phyloP scores from a whole-genome alignment of 768 basidiomycete genomes.

The Suillus subalutaceus region DNA sequence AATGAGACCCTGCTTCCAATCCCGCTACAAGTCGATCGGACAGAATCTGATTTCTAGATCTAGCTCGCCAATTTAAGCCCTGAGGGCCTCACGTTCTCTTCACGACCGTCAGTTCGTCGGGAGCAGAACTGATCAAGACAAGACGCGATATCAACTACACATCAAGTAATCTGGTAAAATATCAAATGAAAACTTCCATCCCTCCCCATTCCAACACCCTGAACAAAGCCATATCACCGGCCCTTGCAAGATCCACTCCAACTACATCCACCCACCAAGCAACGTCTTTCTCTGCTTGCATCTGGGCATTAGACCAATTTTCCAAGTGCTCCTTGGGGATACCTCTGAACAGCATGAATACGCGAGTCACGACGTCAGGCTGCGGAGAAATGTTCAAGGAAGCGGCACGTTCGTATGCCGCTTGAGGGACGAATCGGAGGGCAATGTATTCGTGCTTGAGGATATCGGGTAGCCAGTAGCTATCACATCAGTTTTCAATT shows the following conservation, averaged over 20 bases:
- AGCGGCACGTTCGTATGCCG: background rate
- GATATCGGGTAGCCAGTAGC: background rate
- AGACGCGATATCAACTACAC: background rate
- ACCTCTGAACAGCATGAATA: background rate
- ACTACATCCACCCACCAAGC: background rate
- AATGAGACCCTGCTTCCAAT: background rate
- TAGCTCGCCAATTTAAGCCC: too few species aligned
- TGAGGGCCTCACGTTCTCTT: too few species aligned
- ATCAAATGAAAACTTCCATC: background rate
- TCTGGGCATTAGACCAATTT: background rate
- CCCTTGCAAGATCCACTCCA: background rate
- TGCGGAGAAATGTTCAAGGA: background rate
- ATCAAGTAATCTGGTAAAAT: background rate
- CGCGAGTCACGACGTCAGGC: background rate
- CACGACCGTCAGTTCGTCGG: too few species aligned
- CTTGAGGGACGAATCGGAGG: background rate
- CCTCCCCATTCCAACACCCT: constrained; percentile 1
- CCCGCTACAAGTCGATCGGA: background rate
- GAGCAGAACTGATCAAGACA: too few species aligned
- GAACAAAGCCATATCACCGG: background rate
- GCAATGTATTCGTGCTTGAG: background rate
- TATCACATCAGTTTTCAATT: background rate
- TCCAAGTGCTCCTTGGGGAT: background rate
- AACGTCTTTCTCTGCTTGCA: background rate
- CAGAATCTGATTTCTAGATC: too few species aligned